Evolutionary conservation across 2,329 filamentous ascomycete genomes (phyloP).

Genomic region (Piedraia hortae): DNA sequence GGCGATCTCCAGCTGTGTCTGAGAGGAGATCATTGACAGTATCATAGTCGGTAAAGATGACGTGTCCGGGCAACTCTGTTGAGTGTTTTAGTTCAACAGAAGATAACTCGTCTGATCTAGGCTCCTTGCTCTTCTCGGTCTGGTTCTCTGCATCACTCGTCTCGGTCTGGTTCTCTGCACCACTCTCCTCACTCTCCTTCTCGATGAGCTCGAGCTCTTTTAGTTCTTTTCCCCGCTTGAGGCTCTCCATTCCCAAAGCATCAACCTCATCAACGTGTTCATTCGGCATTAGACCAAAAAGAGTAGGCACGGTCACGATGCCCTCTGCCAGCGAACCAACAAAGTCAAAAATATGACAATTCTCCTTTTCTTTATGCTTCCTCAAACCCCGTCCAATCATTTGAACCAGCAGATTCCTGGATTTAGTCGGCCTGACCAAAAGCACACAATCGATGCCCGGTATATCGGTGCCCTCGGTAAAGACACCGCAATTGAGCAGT

Average conservation of each 20-base stretch:
- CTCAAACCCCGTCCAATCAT: slow-evolving; percentile 95
- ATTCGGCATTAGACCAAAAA: slow-evolving; percentile 73
- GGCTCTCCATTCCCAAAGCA: slow-evolving; percentile 29
- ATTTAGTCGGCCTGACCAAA: slow-evolving; percentile 65
- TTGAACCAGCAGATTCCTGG: slow-evolving; percentile 77
- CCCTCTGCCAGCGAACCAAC: slow-evolving; percentile 63
- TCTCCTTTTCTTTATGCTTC: slow-evolving; percentile 47
- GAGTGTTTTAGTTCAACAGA: slow-evolving; percentile 1
- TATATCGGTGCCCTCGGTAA: slow-evolving; percentile 92
- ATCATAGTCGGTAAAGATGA: slow-evolving; percentile 75
- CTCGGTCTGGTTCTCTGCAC: too few relatives aligned
- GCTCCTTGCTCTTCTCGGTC: background rate
- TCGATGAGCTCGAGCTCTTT: slow-evolving; percentile 16
- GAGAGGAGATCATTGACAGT: slow-evolving; percentile 74
- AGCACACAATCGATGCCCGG: slow-evolving; percentile 89
- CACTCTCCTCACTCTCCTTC: too few relatives aligned
- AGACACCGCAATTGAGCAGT: slow-evolving; percentile 81
- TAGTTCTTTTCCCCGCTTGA: slow-evolving; percentile 24
- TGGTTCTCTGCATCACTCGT: too few relatives aligned
- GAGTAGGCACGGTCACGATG: slow-evolving; percentile 67
- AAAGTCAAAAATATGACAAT: slow-evolving; percentile 93
- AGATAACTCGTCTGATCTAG: background rate
- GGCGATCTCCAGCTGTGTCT: slow-evolving; percentile 50
- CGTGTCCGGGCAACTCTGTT: slow-evolving; percentile 13
- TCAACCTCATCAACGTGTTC: slow-evolving; percentile 44